Percentiles rank a stretch among this genome's conserved stretches.
Evolutionary conservation across 176 grass and related monocot genomes (phyloP).

Genomic region (Canna indica): DNA sequence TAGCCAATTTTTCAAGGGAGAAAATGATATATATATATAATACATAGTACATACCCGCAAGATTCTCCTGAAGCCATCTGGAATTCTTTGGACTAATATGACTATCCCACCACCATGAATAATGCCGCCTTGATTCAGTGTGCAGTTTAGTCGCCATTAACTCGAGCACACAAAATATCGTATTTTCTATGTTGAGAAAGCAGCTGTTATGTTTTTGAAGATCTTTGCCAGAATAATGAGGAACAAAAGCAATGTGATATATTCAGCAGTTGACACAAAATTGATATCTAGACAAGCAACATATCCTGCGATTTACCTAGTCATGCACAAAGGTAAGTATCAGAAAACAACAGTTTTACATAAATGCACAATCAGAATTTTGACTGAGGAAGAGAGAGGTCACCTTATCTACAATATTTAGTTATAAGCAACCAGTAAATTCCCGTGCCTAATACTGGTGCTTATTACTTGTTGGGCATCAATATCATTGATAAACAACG

Average conservation of each 20-base stretch:
- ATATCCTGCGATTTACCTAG: neutral
- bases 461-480: too few species aligned
- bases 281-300: neutral
- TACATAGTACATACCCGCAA: constrained; percentile 42
- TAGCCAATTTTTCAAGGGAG: neutral
- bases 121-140: constrained; percentile 5
- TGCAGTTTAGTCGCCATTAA: constrained; percentile 27
- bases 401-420: neutral
- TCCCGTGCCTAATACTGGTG: too few species aligned
- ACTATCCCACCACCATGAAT: constrained; percentile 72
- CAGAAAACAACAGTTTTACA: neutral
- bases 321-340: neutral
- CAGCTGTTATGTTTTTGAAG: neutral
- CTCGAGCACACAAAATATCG: constrained; percentile 8
- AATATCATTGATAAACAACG: too few species aligned
- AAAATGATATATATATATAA: constrained; percentile 2
- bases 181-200: neutral
- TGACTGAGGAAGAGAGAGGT: neutral
- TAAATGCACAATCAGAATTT: neutral
- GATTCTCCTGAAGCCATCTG: constrained; percentile 89
- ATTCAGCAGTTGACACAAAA: neutral
- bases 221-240: constrained; percentile 10
- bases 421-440: neutral
- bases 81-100: constrained; percentile 92
- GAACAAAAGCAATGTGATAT: neutral